Base-by-base conservation (phyloP, 371 early-diverging fungal species). In the Blakeslea trispora region DNA sequence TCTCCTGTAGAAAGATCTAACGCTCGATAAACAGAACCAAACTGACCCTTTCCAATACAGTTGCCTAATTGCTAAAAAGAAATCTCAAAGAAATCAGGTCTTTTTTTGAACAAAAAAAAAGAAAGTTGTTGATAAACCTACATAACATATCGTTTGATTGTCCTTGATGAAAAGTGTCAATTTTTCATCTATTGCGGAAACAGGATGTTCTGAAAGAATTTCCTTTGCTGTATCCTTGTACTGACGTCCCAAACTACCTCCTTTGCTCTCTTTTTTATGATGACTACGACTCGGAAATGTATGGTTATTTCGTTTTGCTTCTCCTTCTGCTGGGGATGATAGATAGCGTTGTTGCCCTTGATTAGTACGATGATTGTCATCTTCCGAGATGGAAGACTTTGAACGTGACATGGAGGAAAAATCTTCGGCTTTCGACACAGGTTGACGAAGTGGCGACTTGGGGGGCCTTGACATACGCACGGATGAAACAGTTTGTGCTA, bases 31-130 rank as follows among this genome's bases (percentile, higher is more conserved):
- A 96, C 96, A 1, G 89, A 70, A 9, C 94, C 96, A 68, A 93
- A 94, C 42, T 94, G 94, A 3, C 96, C 96, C 60, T 90, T 87
- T 3, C 96, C 96, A 21, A 96, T 91, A 56, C 91, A 93, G 55
- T 93, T 91, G 7, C 95, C 94, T 10, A 93, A 78, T 79, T 93
- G 90, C 81, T 84, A 58, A n/a, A n/a, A n/a, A n/a, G n/a, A n/a
- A n/a, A n/a, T n/a, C n/a, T n/a, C n/a, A n/a, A n/a, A n/a, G n/a
- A n/a, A n/a, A n/a, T n/a, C n/a, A n/a, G n/a, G n/a, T n/a, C n/a
- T n/a, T n/a, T n/a, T n/a, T n/a, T n/a, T n/a, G n/a, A n/a, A 28
- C 3, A 28, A 7, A 28, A 5, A 28, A 28, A 5, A 28, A 7
- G 7, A 28, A 5, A 28, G n/a, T n/a, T n/a, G n/a, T n/a, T n/a